Base-by-base conservation (phyloP, 805 yeast genomes). In the Candida tallmaniae region DNA sequence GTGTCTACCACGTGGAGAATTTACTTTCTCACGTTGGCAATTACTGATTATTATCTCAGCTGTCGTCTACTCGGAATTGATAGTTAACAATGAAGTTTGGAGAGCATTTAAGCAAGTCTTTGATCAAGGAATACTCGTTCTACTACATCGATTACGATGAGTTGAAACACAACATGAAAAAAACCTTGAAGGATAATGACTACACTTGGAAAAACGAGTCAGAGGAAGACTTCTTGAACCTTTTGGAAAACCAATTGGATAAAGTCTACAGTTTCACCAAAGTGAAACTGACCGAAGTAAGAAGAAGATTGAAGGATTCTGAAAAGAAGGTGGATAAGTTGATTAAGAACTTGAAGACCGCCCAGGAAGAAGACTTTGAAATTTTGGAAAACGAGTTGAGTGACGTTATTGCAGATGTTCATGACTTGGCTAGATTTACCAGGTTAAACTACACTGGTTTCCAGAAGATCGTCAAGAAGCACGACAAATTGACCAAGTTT, bases 381-480 rank as follows among this genome's bases (percentile, higher is more conserved):
- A 56, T 62, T 36, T 68, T 65, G 39, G 70, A 65, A 32, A 58
- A 60, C 47, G 72, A 67, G 50, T 55, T 67, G 35, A 53, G 62
- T 21, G 96, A 89, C 49, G 80, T 93, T 48, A 89, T 93, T 60
- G 96, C 97, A 15, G 97, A 89, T 62, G 96, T 93, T 29, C 97
- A 93, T 54, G 98, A 93, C 59, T 73, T 93, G 51, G 96, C 96
- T 45, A 90, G 90, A 58, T 93, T 86, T 59, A 78, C 96, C 13
- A 75, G 95, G 42, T 74, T 93, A 54, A 93, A 93, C 62, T 93
- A 93, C 67, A 89, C 96, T 14, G 98, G 98, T 2, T 93, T 93
- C 69, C 96, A 87, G 60, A 93, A 93, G 61, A 93, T 93, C 48
- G 76, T 93, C 54, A 93, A 93, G 65, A 93, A 93, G 62, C 98